Evolutionary conservation across 2,329 filamentous ascomycete species (phyloP), one percentile per base, ranked within the genome.

Genomic region (Botrytis paeoniae): DNA sequence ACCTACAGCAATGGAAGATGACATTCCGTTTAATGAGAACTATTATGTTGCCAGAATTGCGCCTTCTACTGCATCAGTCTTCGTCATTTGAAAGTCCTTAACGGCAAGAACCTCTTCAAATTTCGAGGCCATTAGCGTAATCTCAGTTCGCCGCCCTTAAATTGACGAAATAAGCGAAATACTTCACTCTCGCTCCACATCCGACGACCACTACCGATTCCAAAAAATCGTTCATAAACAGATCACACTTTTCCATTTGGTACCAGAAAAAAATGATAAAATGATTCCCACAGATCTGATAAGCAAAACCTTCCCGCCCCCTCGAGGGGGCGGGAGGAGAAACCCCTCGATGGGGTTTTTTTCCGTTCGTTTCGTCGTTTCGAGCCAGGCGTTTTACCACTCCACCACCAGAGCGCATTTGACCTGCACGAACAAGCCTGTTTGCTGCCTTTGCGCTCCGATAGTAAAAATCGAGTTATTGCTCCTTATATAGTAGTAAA

Each of bases 221-320:
- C 4, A 51, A n/a, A 54, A 54, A 54, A 54, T 16, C 5, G 12
- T n/a, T 54, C 12, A 14, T n/a, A 54, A n/a, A n/a, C 48, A 51
- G 10, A 51, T 51, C 22, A 14, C 9, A 29, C 5, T 57, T 8
- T 8, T 32, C 16, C 14, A 9, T 20, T 20, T 10, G 1, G 18
- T 9, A 59, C 2, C 41, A 35, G 22, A 64, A 48, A 14, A 14
- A 35, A 25, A 25, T 9, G 22, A 9, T 2, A 16, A 25, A 16
- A 65, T 4, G 7, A 12, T 12, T 8, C 18, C 5, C 16, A 45
- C 12, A 35, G 41, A 8, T 45, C 39, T 25, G 25, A 35, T 5
- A 22, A n/a, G 41, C 41, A 65, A 65, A 65, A 65, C n/a, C 41
- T 65, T 48, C 4, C 41, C 62, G 62, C 62, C n/a, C 25, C 62